Evolutionary conservation across 768 basidiomycete genomes (phyloP).

Genomic region (Suillus decipiens): DNA sequence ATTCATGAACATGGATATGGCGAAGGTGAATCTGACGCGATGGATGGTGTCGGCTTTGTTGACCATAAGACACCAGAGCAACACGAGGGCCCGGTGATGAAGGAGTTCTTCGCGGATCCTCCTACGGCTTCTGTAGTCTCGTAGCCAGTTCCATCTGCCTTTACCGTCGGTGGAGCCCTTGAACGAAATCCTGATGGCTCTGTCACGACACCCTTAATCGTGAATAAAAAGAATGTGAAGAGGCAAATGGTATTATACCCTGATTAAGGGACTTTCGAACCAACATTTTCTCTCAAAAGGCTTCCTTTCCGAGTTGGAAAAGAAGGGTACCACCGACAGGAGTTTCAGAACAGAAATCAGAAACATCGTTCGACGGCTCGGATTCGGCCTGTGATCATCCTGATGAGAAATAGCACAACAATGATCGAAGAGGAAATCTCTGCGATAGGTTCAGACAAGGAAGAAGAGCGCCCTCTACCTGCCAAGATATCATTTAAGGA

Average conservation of each 20-base stretch:
- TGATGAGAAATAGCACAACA: constrained; percentile 26
- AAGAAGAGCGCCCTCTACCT: constrained; percentile 24
- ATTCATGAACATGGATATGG: constrained; percentile 23
- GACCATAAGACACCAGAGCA: not conserved
- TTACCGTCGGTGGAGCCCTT: constrained; percentile 62
- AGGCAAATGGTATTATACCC: constrained; percentile 40
- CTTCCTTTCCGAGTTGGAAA: constrained; percentile 55
- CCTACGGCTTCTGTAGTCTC: constrained; percentile 15
- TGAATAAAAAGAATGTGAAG: constrained; percentile 43
- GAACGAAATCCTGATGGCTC: constrained; percentile 67
- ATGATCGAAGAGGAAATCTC: constrained; percentile 18
- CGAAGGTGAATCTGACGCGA: constrained; percentile 36
- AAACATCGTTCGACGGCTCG: constrained; percentile 75
- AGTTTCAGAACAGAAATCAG: constrained; percentile 40
- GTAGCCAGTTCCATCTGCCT: constrained; percentile 17
- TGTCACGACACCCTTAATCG: constrained; percentile 45
- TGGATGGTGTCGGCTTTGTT: constrained; percentile 25
- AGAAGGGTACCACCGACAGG: constrained; percentile 30
- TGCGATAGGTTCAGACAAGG: constrained; percentile 20
- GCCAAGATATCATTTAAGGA: constrained; percentile 73
- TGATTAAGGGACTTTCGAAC: constrained; percentile 7
- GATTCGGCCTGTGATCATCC: constrained; percentile 72
- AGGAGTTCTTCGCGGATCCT: constrained; percentile 20
- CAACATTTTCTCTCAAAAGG: constrained; percentile 26
- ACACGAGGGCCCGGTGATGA: not conserved